Evolutionary conservation across 2,329 filamentous ascomycete genomes (phyloP).

Genomic region (Neurospora crassa): DNA sequence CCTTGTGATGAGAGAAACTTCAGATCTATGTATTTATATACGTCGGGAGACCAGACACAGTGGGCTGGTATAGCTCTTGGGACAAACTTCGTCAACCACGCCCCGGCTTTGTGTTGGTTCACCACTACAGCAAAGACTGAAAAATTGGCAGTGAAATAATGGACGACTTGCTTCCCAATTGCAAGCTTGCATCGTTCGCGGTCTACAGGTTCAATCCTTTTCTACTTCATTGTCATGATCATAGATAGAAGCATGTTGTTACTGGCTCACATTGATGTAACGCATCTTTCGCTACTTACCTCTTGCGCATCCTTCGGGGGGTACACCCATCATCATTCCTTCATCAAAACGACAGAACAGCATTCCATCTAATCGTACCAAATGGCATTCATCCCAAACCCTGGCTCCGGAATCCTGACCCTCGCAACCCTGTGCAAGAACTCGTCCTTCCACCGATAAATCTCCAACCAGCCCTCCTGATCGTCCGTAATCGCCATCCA

Average conservation of each 20-base stretch:
- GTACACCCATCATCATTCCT: too few species aligned
- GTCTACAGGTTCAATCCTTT: neutral
- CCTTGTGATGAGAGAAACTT: neutral
- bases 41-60: too few species aligned
- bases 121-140: too few species aligned
- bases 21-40: too few species aligned
- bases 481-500: slow-evolving; percentile 88
- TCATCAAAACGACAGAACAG: neutral
- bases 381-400: slow-evolving; percentile 93
- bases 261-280: neutral
- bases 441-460: slow-evolving; percentile 80
- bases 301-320: neutral
- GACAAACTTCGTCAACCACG: too few species aligned
- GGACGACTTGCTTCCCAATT: neutral
- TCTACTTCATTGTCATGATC: neutral
- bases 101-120: too few species aligned
- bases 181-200: neutral
- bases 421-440: slow-evolving; percentile 69
- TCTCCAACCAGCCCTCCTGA: slow-evolving; percentile 77
- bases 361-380: slow-evolving; percentile 61
- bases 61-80: neutral
- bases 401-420: slow-evolving; percentile 71
- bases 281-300: neutral
- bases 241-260: neutral
- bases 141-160: neutral